Evolutionary conservation across 805 yeast genomes (phyloP).

Genomic region (Cyberlindnera galapagoensis): DNA sequence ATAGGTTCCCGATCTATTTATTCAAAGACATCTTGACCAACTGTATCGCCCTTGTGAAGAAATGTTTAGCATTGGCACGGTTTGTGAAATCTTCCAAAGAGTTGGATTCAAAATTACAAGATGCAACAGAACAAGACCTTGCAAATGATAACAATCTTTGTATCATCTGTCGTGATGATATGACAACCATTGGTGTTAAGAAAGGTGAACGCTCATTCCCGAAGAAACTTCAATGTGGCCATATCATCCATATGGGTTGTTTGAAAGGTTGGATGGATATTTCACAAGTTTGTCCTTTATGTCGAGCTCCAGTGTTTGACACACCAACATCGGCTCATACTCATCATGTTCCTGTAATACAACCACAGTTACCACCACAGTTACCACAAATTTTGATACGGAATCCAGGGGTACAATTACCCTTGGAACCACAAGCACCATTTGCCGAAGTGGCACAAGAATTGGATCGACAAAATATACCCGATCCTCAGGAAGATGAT

Average conservation of each 20-base stretch:
- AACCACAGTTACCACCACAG: slow-evolving; percentile 3
- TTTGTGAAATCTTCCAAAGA: slow-evolving; percentile 44
- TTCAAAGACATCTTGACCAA: slow-evolving; percentile 43
- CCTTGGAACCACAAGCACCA: too few species aligned
- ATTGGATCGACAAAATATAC: slow-evolving; percentile 2
- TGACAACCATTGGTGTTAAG: slow-evolving; percentile 40
- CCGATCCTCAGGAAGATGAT: background rate
- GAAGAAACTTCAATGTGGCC: slow-evolving; percentile 76
- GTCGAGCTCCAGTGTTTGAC: slow-evolving; percentile 66
- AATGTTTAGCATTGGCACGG: slow-evolving; percentile 31
- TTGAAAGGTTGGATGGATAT: slow-evolving; percentile 89
- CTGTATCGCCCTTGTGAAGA: slow-evolving; percentile 25
- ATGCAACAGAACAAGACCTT: slow-evolving; percentile 56
- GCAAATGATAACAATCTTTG: slow-evolving; percentile 59
- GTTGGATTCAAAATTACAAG: slow-evolving; percentile 54
- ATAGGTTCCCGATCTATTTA: slow-evolving; percentile 39
- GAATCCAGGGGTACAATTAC: too few species aligned
- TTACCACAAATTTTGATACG: slow-evolving; percentile 4
- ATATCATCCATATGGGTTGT: slow-evolving; percentile 84
- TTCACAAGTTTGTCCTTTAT: slow-evolving; percentile 89
- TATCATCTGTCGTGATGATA: slow-evolving; percentile 89
- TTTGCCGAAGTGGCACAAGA: too few species aligned
- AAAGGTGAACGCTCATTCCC: slow-evolving; percentile 48
- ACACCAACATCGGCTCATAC: slow-evolving; percentile 7
- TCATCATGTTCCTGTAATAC: slow-evolving; percentile 1